Percentiles rank a stretch among this genome's conserved stretches.
Conservation (phyloP, 257 asterid genomes). For the Handroanthus guayacan region DNA sequence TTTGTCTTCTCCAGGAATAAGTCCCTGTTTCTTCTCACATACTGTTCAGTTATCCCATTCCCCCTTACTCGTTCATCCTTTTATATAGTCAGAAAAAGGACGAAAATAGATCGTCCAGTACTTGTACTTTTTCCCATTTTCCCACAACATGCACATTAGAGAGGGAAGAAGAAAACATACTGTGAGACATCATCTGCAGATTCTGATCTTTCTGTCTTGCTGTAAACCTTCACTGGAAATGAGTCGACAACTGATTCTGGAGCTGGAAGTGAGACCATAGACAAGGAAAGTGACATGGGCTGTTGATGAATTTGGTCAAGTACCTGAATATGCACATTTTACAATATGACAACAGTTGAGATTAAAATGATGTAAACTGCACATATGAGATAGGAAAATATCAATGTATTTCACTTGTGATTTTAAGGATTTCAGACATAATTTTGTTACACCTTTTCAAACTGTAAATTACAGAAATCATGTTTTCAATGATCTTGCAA, state of each 20-base stretch:
- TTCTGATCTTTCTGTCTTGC: constrained; percentile 51
- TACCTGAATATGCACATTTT: constrained; percentile 54
- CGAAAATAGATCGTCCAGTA: background rate
- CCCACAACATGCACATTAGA: constrained; percentile 19
- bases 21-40: background rate
- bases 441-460: background rate
- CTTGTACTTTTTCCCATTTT: background rate
- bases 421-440: background rate
- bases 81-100: background rate
- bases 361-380: constrained; percentile 13
- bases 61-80: constrained; percentile 6
- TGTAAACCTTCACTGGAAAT: constrained; percentile 75
- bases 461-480: background rate
- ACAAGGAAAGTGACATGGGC: constrained; percentile 77
- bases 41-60: background rate
- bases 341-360: constrained; percentile 12
- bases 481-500: background rate
- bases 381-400: constrained; percentile 19
- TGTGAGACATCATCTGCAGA: constrained; percentile 56
- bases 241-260: constrained; percentile 89
- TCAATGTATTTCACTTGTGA: background rate
- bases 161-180: constrained; percentile 59
- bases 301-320: constrained; percentile 94
- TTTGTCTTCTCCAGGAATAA: background rate
- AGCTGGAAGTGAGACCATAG: constrained; percentile 84